These are phyloP conservation scores for Coemansia asiatica DNA, from an alignment of 192 early-diverging fungal genomes.

Conservation along the genomic window DNA sequence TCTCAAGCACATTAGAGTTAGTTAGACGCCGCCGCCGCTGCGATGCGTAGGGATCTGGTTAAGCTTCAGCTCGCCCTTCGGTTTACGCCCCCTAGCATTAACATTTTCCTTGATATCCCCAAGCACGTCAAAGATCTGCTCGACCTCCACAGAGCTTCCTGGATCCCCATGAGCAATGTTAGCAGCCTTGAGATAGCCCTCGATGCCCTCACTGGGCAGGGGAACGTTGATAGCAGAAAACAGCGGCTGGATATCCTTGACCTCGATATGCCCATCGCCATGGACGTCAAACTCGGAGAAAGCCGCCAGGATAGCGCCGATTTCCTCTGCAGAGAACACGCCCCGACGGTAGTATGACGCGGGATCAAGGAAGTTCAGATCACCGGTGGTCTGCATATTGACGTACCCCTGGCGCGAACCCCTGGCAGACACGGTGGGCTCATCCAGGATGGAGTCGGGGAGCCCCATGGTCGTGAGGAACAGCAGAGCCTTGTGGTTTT, in stretches of 20 bases:
- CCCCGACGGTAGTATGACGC: slow-evolving; percentile 57
- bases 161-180: slow-evolving; percentile 17
- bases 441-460: slow-evolving; percentile 53
- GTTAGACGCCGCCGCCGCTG: slow-evolving; percentile 55
- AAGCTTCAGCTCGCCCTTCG: slow-evolving; percentile 29
- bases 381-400: slow-evolving; percentile 28
- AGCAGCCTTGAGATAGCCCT: slow-evolving; percentile 21
- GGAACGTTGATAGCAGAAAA: slow-evolving; percentile 45
- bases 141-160: slow-evolving; percentile 43
- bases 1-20: too few species aligned
- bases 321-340: slow-evolving; percentile 55
- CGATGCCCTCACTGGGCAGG: slow-evolving; percentile 15
- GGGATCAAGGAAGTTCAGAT: slow-evolving; percentile 44
- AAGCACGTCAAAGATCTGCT: slow-evolving; percentile 54
- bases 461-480: slow-evolving; percentile 95
- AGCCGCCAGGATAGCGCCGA: slow-evolving; percentile 50
- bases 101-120: slow-evolving; percentile 51
- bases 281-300: slow-evolving; percentile 54
- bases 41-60: slow-evolving; percentile 56
- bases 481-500: slow-evolving; percentile 67
- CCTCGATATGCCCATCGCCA: slow-evolving; percentile 48
- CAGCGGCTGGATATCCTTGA: slow-evolving; percentile 39
- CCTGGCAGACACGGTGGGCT: slow-evolving; percentile 14
- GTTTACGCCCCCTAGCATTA: slow-evolving; percentile 32
- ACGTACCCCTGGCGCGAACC: slow-evolving; percentile 19